Evolutionary conservation across 495 filamentous ascomycete species (phyloP).

Genomic region (Hypoxylon intermedium): DNA sequence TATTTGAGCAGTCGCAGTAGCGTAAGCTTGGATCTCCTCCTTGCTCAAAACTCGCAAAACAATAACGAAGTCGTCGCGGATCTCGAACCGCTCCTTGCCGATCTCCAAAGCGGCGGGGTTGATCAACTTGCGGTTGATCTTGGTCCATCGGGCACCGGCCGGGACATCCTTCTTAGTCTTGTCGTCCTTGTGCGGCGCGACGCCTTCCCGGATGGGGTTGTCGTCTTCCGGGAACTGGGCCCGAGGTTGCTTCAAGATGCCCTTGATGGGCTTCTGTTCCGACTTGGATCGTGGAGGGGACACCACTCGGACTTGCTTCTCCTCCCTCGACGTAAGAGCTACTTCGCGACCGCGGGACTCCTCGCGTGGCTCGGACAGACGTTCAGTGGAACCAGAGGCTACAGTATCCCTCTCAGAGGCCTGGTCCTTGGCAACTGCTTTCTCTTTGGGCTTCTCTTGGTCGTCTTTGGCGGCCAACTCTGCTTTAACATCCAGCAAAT

Average conservation of each 20-base stretch:
- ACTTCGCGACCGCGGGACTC: slow-evolving; percentile 52
- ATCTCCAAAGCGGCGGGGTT: slow-evolving; percentile 80
- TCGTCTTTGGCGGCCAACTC: slow-evolving; percentile 50
- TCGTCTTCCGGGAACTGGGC: slow-evolving; percentile 81
- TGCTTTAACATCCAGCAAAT: slow-evolving; percentile 56
- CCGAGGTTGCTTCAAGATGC: slow-evolving; percentile 75
- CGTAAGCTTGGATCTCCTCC: slow-evolving; percentile 83
- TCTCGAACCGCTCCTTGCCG: slow-evolving; percentile 81
- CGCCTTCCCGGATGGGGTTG: slow-evolving; percentile 82
- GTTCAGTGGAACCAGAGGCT: slow-evolving; percentile 33
- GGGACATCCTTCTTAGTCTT: slow-evolving; percentile 75
- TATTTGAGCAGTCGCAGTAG: slow-evolving; percentile 74
- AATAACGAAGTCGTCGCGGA: slow-evolving; percentile 83
- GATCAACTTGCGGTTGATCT: slow-evolving; percentile 81
- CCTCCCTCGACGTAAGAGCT: slow-evolving; percentile 35
- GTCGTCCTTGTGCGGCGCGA: slow-evolving; percentile 84
- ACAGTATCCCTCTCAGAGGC: slow-evolving; percentile 28
- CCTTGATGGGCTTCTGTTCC: slow-evolving; percentile 61
- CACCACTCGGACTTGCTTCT: slow-evolving; percentile 61
- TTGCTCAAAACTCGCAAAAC: slow-evolving; percentile 79
- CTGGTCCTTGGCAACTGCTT: slow-evolving; percentile 35
- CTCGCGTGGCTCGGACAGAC: slow-evolving; percentile 41
- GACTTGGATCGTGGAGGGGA: slow-evolving; percentile 60
- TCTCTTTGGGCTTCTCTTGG: slow-evolving; percentile 39
- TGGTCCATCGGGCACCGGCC: slow-evolving; percentile 83